phyloP scores from a whole-genome alignment of 2,329 filamentous ascomycete species.

The Atkinsonella texensis region DNA sequence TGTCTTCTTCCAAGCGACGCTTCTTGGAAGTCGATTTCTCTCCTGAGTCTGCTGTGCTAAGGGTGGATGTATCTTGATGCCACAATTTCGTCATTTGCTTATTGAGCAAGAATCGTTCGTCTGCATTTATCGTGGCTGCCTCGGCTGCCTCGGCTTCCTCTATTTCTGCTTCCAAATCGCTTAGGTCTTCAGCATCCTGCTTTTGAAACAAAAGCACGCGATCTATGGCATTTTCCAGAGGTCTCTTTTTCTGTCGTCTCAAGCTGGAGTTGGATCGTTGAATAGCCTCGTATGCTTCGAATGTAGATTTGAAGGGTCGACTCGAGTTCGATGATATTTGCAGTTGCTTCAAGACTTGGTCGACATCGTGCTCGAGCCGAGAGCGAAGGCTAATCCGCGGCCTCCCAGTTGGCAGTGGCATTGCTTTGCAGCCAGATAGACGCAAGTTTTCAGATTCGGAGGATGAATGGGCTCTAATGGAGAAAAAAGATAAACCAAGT shows the following conservation, averaged over 20 bases:
- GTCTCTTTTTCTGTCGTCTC: conserved; percentile 67
- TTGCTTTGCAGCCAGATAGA: not conserved
- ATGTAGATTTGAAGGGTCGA: conserved; percentile 31
- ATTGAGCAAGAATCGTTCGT: conserved; percentile 29
- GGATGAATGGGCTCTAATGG: too few species aligned
- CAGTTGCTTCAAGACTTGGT: conserved; percentile 67
- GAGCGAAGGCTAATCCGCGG: conserved; percentile 12
- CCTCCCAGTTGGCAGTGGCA: not conserved
- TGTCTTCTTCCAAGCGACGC: conserved; percentile 18
- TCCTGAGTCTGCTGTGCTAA: conserved; percentile 3
- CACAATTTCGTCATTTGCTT: conserved; percentile 30
- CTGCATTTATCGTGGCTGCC: conserved; percentile 16
- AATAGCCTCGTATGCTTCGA: conserved; percentile 64
- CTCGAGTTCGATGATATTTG: conserved; percentile 47
- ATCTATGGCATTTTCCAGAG: conserved; percentile 77
- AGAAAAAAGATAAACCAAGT: too few species aligned
- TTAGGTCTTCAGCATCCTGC: conserved; percentile 45
- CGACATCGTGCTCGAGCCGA: conserved; percentile 56
- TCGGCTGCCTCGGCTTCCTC: conserved; percentile 29
- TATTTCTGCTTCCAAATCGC: conserved; percentile 37
- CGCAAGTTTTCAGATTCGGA: not conserved
- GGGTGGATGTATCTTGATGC: conserved; percentile 15
- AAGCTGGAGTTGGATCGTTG: conserved; percentile 79
- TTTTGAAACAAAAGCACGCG: conserved; percentile 64
- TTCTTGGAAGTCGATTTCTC: conserved; percentile 21